Evolutionary conservation across 2,329 filamentous ascomycete species (phyloP), one percentile per base, ranked within the genome.

Genomic region (Atkinsonella texensis): DNA sequence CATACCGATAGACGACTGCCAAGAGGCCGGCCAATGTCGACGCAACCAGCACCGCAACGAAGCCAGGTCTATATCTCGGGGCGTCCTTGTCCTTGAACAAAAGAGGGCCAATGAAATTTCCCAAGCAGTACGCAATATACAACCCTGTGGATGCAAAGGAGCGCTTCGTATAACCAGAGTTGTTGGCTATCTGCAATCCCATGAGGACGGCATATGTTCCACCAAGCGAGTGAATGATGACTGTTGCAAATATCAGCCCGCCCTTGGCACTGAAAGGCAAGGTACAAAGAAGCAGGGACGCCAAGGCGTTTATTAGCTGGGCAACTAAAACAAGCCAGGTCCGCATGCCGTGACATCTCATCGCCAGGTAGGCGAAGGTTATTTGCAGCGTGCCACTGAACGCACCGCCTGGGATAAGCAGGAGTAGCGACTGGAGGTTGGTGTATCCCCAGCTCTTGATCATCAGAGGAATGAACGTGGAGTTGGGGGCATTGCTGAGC

Each of bases 341-440:
- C 39, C 47, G 39, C 23, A 49, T 35, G 39, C 39, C 39, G 17
- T 39, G 47, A 12, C 15, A 15, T 18, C 8, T 43, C 47, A 49
- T 49, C 39, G 47, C 47, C 18, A 42, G 28, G 28, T 49, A 49
- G 47, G 39, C 23, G 17, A 35, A 42, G 39, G 28, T 8, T 28
- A 28, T 28, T 28, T 28, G 28, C 28, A 28, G 28, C 28, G 28
- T 28, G 28, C 28, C 28, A 8, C 28, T 28, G 28, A 67, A 55
- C 1, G 59, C 63, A 32, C 76, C 76, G 48, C 70, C 66, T 0
- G 76, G 76, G n/a, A 79, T 77, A 0, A 73, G 74, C 8, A 74
- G 64, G 0, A 70, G 70, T 0, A 74, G 74, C 0, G 76, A 76
- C 10, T 65, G 9, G 23, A 67, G 58, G 9, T 60, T 56, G 41